phyloP scores from a whole-genome alignment of 495 filamentous ascomycete genomes.

The Astrocystis sublimbata region DNA sequence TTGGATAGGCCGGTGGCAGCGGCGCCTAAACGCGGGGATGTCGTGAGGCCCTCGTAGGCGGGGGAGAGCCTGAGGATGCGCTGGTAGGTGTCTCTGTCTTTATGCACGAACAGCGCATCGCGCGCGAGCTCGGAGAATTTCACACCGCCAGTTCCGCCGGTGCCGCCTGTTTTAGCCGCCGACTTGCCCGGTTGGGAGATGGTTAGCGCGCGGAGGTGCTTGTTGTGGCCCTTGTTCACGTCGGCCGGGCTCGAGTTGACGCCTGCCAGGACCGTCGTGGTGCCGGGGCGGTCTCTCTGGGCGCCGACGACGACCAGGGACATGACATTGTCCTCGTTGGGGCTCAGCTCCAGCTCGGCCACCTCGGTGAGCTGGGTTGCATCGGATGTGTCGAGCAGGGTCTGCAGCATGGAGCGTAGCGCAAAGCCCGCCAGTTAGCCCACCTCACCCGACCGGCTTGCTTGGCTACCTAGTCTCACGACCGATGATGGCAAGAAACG shows the following conservation, averaged over 20 bases:
- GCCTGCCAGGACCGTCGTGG: slow-evolving; percentile 71
- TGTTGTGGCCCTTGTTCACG: slow-evolving; percentile 74
- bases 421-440: slow-evolving; percentile 27
- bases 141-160: slow-evolving; percentile 35
- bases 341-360: slow-evolving; percentile 77
- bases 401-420: slow-evolving; percentile 43
- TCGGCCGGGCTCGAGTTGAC: slow-evolving; percentile 80
- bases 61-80: slow-evolving; percentile 71
- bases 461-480: too few relatives aligned
- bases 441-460: background rate
- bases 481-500: background rate
- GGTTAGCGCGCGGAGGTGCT: slow-evolving; percentile 81
- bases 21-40: slow-evolving; percentile 62
- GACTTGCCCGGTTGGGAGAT: slow-evolving; percentile 53
- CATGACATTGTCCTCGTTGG: slow-evolving; percentile 89
- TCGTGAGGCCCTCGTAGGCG: slow-evolving; percentile 46
- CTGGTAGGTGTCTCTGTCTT: slow-evolving; percentile 72
- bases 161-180: too few relatives aligned
- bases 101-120: slow-evolving; percentile 64
- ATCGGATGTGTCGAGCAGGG: slow-evolving; percentile 67
- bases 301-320: slow-evolving; percentile 70
- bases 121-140: slow-evolving; percentile 59
- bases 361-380: slow-evolving; percentile 59
- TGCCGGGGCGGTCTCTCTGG: slow-evolving; percentile 53
- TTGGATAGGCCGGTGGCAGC: slow-evolving; percentile 73